Evolutionary conservation across 306 rosid genomes (phyloP), one percentile per base, ranked within the genome.

Genomic region (Sindora glabra): DNA sequence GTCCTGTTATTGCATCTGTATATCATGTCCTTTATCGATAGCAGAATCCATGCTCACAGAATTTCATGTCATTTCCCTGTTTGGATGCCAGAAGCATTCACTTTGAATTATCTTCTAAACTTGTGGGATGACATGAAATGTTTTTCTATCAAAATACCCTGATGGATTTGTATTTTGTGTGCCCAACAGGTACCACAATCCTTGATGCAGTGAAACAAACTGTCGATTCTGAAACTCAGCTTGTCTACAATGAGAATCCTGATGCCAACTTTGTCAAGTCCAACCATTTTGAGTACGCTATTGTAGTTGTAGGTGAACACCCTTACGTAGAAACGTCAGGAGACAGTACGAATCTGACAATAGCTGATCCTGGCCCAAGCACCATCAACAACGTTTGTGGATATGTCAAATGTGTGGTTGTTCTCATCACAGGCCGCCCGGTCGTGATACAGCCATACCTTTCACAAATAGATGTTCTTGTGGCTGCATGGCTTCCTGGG

Each of bases 401-500:
- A 1, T 75, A 71, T 13, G 61, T 90, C 36, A 75, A 62, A 49
- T 91, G 96, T 56, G 79, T 77, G 0, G 95, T 91, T 5, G 83
- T 91, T 7, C 77, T 91, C 1, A 11, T 91, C 69, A 75, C 95
- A 1, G 97, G 97, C 17, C 95, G 97, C 44, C 97, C 97, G 1
- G 89, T 91, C 6, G 87, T 87, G 77, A 40, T 91, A 56, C 68
- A 91, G 60, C 96, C 95, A 14, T 77, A 91, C 53, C 73, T 91
- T 5, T 56, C 81, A 11, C 56, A 50, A 55, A 68, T 86, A 13
- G 90, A 90, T 15, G 89, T 96, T 5, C 95, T 90, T 57, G 89
- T 87, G 3, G 91, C 96, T 4, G 97, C 97, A 26, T 90, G 97
- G 97, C 97, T 90, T 59, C 97, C 97, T 0, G 97, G 97, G 23